Evolutionary conservation across 495 filamentous ascomycete genomes (phyloP), one percentile per base, ranked within the genome.

Genomic region (Chaetomium tenue): DNA sequence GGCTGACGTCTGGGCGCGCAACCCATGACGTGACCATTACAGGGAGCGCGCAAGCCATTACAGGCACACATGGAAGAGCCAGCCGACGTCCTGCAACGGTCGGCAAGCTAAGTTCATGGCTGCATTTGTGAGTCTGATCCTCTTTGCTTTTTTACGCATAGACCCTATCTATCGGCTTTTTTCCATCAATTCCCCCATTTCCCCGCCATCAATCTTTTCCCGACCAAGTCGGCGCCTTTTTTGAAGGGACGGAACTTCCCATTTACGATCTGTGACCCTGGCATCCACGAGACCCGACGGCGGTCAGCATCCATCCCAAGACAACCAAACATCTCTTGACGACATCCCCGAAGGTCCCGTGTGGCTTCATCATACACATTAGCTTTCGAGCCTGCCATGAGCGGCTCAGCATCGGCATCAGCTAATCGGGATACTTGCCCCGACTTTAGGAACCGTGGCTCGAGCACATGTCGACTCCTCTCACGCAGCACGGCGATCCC

Each of bases 401-500:
- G 37, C 46, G 26, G 18, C 22, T 4, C 26, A 62, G 58, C 58
- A 3, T 18, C 7, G 47, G 37, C 33, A 42, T 59, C 46, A 58
- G 73, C 70, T 75, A 18, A 68, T 65, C 55, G 54, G 54, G 58
- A 28, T 65, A n/a, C 53, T 60, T 53, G n/a, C 53, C 20, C 68
- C 58, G 23, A 59, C 55, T n/a, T 20, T 52, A 81, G 78, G 78
- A 82, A 56, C 73, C 79, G 67, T 82, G 78, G 78, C 71, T 82
- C 68, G 65, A 76, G 72, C 78, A 80, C 74, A 82, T 82, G 79
- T 81, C 79, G 69, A 66, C 74, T 63, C 78, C 78, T 66, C 69
- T 67, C 63, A 61, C 65, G 54, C 70, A 75, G 59, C 74, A 72
- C 71, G 62, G 68, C 74, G 73, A 76, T 61, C 60, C 71, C 68